These are phyloP conservation scores for Brettanomyces custersianus DNA, from an alignment of 805 yeast genomes.

Conservation along the genomic window DNA sequence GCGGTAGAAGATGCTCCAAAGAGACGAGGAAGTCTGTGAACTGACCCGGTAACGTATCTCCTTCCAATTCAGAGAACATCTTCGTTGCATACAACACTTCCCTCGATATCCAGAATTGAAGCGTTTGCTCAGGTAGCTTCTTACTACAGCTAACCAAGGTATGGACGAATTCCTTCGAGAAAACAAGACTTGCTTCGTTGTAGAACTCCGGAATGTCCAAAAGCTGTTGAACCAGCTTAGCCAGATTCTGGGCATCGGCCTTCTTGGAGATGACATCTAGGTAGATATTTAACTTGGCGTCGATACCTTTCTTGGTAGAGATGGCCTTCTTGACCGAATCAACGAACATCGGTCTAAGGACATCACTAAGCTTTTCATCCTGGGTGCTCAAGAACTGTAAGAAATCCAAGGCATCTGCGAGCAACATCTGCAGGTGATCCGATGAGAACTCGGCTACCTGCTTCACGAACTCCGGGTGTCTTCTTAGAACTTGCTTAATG, in stretches of 20 bases:
- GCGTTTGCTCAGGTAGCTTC: constrained; percentile 13
- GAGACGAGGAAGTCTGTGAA: constrained; percentile 25
- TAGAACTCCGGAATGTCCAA: constrained; percentile 21
- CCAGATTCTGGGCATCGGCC: too few species aligned
- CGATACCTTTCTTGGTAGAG: not conserved
- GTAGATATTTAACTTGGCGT: constrained; percentile 6
- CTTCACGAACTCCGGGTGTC: too few species aligned
- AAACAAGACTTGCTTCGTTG: constrained; percentile 22
- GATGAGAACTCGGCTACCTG: too few species aligned
- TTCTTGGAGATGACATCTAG: constrained; percentile 7
- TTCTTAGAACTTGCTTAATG: too few species aligned
- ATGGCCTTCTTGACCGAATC: constrained; percentile 6
- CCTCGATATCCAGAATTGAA: constrained; percentile 47
- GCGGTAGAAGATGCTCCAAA: constrained; percentile 25
- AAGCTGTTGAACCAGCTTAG: constrained; percentile 8
- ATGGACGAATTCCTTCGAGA: constrained; percentile 18
- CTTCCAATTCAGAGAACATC: constrained; percentile 43
- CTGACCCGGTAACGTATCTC: constrained; percentile 15
- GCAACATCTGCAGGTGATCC: too few species aligned
- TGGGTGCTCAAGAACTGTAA: not conserved
- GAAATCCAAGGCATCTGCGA: not conserved
- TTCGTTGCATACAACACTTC: constrained; percentile 54
- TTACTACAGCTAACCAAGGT: constrained; percentile 2
- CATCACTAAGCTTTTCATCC: not conserved
- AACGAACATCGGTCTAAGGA: constrained; percentile 3